Conservation (phyloP, 495 filamentous ascomycete genomes). For the Barbatosphaeria neglecta region DNA sequence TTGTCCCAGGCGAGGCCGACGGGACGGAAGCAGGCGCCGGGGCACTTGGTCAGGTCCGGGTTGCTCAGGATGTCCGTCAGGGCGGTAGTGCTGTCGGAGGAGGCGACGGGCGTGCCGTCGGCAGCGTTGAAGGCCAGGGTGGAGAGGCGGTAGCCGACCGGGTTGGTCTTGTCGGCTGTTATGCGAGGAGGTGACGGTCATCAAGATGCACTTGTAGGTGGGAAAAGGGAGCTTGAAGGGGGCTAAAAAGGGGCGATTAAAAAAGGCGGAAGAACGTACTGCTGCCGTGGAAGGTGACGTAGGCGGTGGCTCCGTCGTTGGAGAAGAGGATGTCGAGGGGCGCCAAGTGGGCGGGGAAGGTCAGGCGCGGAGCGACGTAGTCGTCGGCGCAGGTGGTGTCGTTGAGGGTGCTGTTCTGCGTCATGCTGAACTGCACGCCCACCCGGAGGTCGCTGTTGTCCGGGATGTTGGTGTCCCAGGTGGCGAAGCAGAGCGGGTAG, state of each 20-base stretch:
- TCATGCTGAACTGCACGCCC: conserved; percentile 39
- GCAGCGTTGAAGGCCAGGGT: conserved; percentile 21
- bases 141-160: conserved; percentile 39
- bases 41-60: conserved; percentile 28
- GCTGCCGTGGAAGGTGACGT: conserved; percentile 43
- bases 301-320: conserved; percentile 25
- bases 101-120: conserved; percentile 27
- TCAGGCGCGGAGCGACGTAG: conserved; percentile 30
- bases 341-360: conserved; percentile 42
- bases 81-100: conserved; percentile 20
- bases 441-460: conserved; percentile 28
- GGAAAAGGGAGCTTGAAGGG: neutral
- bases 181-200: no score
- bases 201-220: conserved; percentile 30
- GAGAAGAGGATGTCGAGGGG: conserved; percentile 44
- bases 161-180: conserved; percentile 29
- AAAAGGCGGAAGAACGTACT: conserved; percentile 19
- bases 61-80: conserved; percentile 37
- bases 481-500: conserved; percentile 51
- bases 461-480: conserved; percentile 46
- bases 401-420: conserved; percentile 27
- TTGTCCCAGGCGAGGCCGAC: conserved; percentile 35
- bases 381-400: conserved; percentile 32
- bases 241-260: neutral
- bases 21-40: conserved; percentile 38